Percentiles rank a stretch among this genome's conserved stretches.
phyloP scores from a whole-genome alignment of 2,329 filamentous ascomycete species.

The Ambrosiella cleistominuta region DNA sequence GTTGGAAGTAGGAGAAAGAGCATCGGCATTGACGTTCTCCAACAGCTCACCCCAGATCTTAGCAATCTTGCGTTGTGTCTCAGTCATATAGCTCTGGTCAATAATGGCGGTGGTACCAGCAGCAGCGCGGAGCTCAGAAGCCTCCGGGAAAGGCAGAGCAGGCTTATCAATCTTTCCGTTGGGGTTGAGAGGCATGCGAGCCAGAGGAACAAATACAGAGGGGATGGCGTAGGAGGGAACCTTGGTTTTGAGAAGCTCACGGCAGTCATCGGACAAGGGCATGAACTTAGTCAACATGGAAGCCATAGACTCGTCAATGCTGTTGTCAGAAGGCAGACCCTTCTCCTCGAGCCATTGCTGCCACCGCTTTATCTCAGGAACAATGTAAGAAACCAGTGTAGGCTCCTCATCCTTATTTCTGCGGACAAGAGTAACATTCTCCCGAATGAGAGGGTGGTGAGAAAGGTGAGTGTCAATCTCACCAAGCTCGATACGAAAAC shows the following conservation, averaged over 20 bases:
- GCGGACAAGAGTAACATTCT: conserved; percentile 71
- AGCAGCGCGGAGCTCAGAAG: conserved; percentile 11
- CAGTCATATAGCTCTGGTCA: conserved; percentile 32
- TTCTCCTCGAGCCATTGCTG: conserved; percentile 37
- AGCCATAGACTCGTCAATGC: conserved; percentile 14
- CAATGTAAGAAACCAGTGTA: conserved; percentile 75
- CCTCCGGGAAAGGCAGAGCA: conserved; percentile 52
- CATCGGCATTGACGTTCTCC: conserved; percentile 13
- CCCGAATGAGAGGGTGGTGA: conserved; percentile 56
- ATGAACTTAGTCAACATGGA: conserved; percentile 24
- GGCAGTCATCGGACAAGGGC: conserved; percentile 22
- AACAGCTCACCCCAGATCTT: conserved; percentile 14
- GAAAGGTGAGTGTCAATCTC: conserved; percentile 80
- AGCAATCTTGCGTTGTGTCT: conserved; percentile 17
- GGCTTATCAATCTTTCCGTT: conserved; percentile 70
- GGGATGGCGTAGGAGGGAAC: conserved; percentile 22
- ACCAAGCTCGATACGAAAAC: conserved; percentile 84
- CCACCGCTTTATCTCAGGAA: conserved; percentile 67
- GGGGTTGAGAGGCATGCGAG: conserved; percentile 28
- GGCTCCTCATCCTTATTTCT: conserved; percentile 73
- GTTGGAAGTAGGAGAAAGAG: conserved; percentile 17
- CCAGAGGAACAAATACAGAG: conserved; percentile 20
- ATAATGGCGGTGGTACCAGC: conserved; percentile 6
- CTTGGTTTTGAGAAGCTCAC: conserved; percentile 21
- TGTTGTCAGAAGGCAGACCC: conserved; percentile 10